A percentile compares a stretch with the other conserved stretches of the same genome.
These are phyloP conservation scores for Arthrobotrys megalospora DNA, from an alignment of 2,329 filamentous ascomycete genomes.

Conservation along the genomic window DNA sequence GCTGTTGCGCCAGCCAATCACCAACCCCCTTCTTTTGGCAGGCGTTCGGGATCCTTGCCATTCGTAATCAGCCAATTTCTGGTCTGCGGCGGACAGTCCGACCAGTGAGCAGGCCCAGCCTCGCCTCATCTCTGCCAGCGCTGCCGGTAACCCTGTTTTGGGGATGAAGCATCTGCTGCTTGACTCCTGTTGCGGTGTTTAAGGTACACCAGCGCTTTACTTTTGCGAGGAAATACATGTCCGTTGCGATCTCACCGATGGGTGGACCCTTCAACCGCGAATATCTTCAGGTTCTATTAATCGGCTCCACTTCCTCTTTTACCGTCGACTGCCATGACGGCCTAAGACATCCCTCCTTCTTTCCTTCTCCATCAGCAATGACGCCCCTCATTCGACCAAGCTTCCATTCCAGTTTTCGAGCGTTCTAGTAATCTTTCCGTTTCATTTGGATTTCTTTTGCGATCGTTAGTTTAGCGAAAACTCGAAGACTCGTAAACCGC, in stretches of 20 bases:
- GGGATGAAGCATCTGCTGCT: constrained; percentile 37
- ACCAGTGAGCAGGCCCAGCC: constrained; percentile 58
- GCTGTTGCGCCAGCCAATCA: constrained; percentile 58
- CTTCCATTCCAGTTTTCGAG: constrained; percentile 44
- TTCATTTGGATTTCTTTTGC: constrained; percentile 28
- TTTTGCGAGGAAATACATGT: constrained; percentile 46
- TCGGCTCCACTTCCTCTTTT: constrained; percentile 48
- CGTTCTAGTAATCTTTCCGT: constrained; percentile 28
- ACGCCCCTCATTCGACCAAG: constrained; percentile 54
- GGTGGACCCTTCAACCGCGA: constrained; percentile 48
- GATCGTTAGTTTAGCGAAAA: constrained; percentile 22
- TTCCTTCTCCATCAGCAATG: constrained; percentile 40
- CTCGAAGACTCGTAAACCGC: constrained; percentile 23
- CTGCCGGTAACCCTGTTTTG: constrained; percentile 54
- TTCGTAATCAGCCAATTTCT: constrained; percentile 60
- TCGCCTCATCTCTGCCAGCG: constrained; percentile 57
- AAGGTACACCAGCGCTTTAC: constrained; percentile 40
- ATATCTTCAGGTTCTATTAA: constrained; percentile 43
- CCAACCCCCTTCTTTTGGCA: constrained; percentile 60
- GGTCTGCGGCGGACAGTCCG: constrained; percentile 31
- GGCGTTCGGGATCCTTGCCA: constrained; percentile 54
- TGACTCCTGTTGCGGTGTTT: constrained; percentile 27
- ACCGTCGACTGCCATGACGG: constrained; percentile 32
- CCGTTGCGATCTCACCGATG: constrained; percentile 39
- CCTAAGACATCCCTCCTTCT: constrained; percentile 40